Percentiles rank a stretch among this genome's conserved stretches.
These are phyloP conservation scores for Xerocomus nothofagi DNA, from an alignment of 1,284 basidiomycete species.

Conservation along the genomic window DNA sequence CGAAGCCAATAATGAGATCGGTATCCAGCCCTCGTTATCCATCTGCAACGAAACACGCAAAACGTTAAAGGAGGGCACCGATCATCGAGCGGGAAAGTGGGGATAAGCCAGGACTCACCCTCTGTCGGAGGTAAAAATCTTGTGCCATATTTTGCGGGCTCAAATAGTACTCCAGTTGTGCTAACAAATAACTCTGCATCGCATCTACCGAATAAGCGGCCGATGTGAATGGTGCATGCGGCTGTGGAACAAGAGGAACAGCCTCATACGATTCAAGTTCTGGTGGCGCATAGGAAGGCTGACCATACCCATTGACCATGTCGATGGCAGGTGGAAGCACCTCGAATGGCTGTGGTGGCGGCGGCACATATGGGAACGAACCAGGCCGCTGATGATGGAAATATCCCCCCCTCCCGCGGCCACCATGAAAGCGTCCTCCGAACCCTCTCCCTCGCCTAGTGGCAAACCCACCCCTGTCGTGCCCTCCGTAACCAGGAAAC, in stretches of 20 bases:
- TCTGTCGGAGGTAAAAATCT: slow-evolving; percentile 78
- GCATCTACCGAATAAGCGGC: slow-evolving; percentile 66
- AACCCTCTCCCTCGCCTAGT: slow-evolving; percentile 37
- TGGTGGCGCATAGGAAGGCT: slow-evolving; percentile 20
- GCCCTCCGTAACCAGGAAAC: slow-evolving; percentile 23
- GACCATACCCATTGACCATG: slow-evolving; percentile 27
- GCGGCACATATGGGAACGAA: slow-evolving; percentile 22
- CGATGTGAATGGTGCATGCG: slow-evolving; percentile 49
- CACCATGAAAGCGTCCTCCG: slow-evolving; percentile 34
- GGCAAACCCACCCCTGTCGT: slow-evolving; percentile 34
- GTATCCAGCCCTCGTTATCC: slow-evolving; percentile 88
- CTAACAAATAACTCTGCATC: slow-evolving; percentile 65
- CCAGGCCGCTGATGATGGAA: slow-evolving; percentile 29
- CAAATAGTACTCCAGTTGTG: slow-evolving; percentile 88
- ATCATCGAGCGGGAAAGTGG: not conserved
- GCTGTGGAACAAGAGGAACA: slow-evolving; percentile 30
- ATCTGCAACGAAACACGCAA: slow-evolving; percentile 54
- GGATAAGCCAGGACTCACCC: slow-evolving; percentile 46
- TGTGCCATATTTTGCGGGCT: slow-evolving; percentile 83
- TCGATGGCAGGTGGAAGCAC: slow-evolving; percentile 19
- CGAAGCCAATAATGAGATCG: slow-evolving; percentile 75
- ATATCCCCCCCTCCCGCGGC: slow-evolving; percentile 24
- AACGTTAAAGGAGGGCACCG: slow-evolving; percentile 3
- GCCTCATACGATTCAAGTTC: slow-evolving; percentile 29
- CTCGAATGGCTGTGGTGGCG: slow-evolving; percentile 20